A percentile compares a stretch with the other conserved stretches of the same genome.
phyloP scores from a whole-genome alignment of 495 filamentous ascomycete genomes.

The Extremus antarcticus region DNA sequence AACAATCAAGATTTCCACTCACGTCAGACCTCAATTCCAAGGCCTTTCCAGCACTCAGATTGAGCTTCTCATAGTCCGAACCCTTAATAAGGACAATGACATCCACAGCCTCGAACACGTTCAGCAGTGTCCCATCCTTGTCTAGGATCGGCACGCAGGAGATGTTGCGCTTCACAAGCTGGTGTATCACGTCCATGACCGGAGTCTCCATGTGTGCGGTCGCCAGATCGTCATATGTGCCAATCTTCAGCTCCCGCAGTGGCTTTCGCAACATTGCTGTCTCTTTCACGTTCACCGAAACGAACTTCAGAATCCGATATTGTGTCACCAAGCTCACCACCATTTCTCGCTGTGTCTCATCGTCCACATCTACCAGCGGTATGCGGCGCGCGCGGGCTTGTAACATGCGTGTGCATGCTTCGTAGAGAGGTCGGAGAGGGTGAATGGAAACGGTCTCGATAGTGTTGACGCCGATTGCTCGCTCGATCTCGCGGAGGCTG shows the following conservation, averaged over 20 bases:
- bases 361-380: conserved; percentile 85
- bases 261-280: conserved; percentile 84
- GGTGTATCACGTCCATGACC: conserved; percentile 92
- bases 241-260: conserved; percentile 66
- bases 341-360: conserved; percentile 84
- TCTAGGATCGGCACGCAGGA: conserved; percentile 92
- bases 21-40: conserved; percentile 75
- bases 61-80: conserved; percentile 81
- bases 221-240: conserved; percentile 68
- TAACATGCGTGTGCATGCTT: conserved; percentile 90
- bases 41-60: conserved; percentile 79
- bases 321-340: conserved; percentile 96
- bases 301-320: conserved; percentile 96
- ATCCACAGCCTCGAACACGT: conserved; percentile 96
- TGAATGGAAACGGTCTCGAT: conserved; percentile 95
- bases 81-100: conserved; percentile 93
- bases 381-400: conserved; percentile 87
- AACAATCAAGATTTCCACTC: conserved; percentile 17
- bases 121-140: conserved; percentile 72
- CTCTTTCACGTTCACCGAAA: conserved; percentile 90
- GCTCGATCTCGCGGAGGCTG: conserved; percentile 90
- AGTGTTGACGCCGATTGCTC: conserved; percentile 77
- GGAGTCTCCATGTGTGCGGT: conserved; percentile 86
- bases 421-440: conserved; percentile 78
- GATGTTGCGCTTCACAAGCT: conserved; percentile 84